These are phyloP conservation scores for Mortierella sp. DNA, from an alignment of 371 early-diverging fungal genomes.

Conservation along the genomic window DNA sequence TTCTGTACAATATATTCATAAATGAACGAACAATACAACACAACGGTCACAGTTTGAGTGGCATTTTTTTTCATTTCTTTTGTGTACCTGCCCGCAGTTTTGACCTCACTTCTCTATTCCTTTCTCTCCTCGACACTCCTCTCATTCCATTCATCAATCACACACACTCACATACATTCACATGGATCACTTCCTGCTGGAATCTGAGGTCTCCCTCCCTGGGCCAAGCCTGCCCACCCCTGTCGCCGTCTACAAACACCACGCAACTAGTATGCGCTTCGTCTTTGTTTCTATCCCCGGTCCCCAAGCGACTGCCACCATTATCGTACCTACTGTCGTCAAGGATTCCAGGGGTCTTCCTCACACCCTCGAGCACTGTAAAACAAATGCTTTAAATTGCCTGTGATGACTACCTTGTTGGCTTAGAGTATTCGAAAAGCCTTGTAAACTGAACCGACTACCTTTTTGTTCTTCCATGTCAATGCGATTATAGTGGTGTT, in stretches of 20 bases:
- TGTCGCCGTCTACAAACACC: conserved; percentile 46
- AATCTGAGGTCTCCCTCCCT: conserved; percentile 53
- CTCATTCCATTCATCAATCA: conserved; percentile 11
- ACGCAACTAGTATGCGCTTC: conserved; percentile 60
- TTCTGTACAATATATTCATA: neutral
- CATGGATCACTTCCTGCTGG: conserved; percentile 49
- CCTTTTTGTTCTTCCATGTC: neutral
- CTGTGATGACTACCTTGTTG: neutral
- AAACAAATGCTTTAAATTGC: neutral
- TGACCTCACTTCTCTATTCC: neutral
- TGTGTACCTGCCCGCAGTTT: too few relatives aligned
- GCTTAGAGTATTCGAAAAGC: neutral
- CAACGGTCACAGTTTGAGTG: neutral
- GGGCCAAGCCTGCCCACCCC: conserved; percentile 56
- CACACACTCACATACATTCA: neutral
- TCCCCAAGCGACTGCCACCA: conserved; percentile 66
- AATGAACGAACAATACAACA: conserved; percentile 8
- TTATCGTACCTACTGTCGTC: conserved; percentile 80
- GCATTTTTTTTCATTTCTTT: conserved; percentile 18
- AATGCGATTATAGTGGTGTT: conserved; percentile 69
- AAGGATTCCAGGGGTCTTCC: conserved; percentile 77
- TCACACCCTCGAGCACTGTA: conserved; percentile 84
- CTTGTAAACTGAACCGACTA: neutral
- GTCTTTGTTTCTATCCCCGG: conserved; percentile 68
- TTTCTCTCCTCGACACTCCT: neutral